Evolutionary conservation across 257 asterid species (phyloP).

Genomic region (Cordia subcordata): DNA sequence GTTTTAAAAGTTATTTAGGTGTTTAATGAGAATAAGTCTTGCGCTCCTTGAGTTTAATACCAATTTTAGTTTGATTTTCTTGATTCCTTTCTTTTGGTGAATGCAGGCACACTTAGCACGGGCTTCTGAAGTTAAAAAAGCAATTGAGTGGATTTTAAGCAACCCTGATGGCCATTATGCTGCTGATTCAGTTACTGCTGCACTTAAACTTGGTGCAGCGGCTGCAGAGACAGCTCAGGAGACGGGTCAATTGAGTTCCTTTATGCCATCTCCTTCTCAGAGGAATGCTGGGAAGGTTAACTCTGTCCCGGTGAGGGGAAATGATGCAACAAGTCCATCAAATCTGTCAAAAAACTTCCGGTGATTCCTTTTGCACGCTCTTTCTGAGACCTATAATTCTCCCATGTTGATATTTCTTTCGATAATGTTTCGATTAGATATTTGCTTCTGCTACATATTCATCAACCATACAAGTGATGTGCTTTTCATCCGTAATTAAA

Average conservation of each 20-base stretch:
- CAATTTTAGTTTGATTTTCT: constrained; percentile 1
- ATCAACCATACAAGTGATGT: too few species aligned
- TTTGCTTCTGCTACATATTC: too few species aligned
- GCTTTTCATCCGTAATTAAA: too few species aligned
- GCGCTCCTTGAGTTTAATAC: constrained; percentile 10
- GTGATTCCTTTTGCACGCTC: constrained; percentile 26
- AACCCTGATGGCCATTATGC: constrained; percentile 94
- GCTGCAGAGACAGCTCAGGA: constrained; percentile 67
- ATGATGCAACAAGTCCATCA: constrained; percentile 52
- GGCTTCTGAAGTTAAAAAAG: constrained; percentile 92
- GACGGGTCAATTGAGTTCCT: constrained; percentile 39
- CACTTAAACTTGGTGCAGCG: constrained; percentile 90
- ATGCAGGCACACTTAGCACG: constrained; percentile 91
- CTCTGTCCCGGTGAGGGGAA: constrained; percentile 57
- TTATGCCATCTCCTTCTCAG: constrained; percentile 47
- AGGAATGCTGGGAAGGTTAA: constrained; percentile 29
- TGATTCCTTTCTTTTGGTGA: constrained; percentile 70
- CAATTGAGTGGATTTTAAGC: constrained; percentile 95
- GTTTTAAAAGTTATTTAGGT: too few species aligned
- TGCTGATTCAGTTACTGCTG: constrained; percentile 98
- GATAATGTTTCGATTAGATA: too few species aligned
- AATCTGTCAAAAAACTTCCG: constrained; percentile 72
- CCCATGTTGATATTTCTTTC: too few species aligned
- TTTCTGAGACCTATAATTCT: too few species aligned
- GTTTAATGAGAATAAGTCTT: background rate